Evolutionary conservation across 208 protist genomes (phyloP).

Genomic region (Porcisia hertigi): DNA sequence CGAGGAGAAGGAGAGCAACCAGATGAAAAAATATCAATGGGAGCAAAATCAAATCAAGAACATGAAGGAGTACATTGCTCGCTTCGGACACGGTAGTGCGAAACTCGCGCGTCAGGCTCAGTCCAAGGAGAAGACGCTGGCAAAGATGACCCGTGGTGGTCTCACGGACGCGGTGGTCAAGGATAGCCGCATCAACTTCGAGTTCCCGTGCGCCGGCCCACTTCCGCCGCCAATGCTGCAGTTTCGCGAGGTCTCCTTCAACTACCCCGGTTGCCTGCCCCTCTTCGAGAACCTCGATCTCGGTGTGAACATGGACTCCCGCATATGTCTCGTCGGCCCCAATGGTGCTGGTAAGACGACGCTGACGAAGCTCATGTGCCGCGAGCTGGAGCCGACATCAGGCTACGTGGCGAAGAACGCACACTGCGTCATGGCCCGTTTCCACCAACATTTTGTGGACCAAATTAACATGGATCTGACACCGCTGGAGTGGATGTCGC

Average conservation of each 20-base stretch:
- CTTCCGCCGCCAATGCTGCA: constrained; percentile 94
- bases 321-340: constrained; percentile 96
- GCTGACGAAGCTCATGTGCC: constrained; percentile 95
- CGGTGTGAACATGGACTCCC: constrained; percentile 94
- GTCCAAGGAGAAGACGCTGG: constrained; percentile 94
- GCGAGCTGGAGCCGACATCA: constrained; percentile 88
- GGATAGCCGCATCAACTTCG: constrained; percentile 85
- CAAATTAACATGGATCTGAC: constrained; percentile 93
- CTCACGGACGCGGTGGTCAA: constrained; percentile 91
- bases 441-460: constrained; percentile 97
- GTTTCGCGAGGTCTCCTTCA: constrained; percentile 93
- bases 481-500: constrained; percentile 94
- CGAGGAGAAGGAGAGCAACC: constrained; percentile 94
- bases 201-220: constrained; percentile 77
- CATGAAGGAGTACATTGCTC: constrained; percentile 97
- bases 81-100: constrained; percentile 94
- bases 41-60: constrained; percentile 97
- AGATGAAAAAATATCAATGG: constrained; percentile 96
- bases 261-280: constrained; percentile 84
- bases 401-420: constrained; percentile 93
- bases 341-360: constrained; percentile 98
- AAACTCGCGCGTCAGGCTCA: constrained; percentile 96
- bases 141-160: constrained; percentile 94
- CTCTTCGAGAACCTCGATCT: constrained; percentile 94
- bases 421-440: constrained; percentile 94